Evolutionary conservation across 371 early-diverging fungal genomes (phyloP).

Genomic region (Mortierella sp.): DNA sequence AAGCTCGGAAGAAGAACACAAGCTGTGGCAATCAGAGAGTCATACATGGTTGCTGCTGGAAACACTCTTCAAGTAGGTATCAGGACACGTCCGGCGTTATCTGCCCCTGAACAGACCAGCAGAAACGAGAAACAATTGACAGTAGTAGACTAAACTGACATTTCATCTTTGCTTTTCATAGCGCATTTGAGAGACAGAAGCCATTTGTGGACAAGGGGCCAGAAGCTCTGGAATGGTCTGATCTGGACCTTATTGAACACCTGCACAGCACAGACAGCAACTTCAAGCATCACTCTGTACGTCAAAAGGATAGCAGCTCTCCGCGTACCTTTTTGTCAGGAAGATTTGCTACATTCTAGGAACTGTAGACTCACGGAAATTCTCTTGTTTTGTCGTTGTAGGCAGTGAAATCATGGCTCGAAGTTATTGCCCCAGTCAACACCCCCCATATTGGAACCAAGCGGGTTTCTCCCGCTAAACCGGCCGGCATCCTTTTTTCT

Average conservation of each 20-base stretch:
- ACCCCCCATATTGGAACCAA: slow-evolving; percentile 21
- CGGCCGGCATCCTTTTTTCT: slow-evolving; percentile 17
- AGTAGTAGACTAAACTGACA: neutral
- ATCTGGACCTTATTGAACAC: slow-evolving; percentile 43
- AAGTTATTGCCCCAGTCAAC: slow-evolving; percentile 40
- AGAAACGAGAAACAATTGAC: neutral
- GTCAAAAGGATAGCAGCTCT: neutral
- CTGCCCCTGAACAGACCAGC: too few species aligned
- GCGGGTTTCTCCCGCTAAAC: neutral
- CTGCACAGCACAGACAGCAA: slow-evolving; percentile 33
- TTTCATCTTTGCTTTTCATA: neutral
- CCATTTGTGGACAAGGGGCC: slow-evolving; percentile 32
- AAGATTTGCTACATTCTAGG: neutral
- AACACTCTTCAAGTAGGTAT: slow-evolving; percentile 36
- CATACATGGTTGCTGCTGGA: slow-evolving; percentile 48
- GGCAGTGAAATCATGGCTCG: slow-evolving; percentile 56
- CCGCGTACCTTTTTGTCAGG: too few species aligned
- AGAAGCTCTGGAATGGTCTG: slow-evolving; percentile 42
- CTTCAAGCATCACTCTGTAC: slow-evolving; percentile 45
- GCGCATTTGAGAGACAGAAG: slow-evolving; percentile 29
- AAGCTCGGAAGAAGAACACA: slow-evolving; percentile 35
- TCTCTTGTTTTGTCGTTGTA: neutral
- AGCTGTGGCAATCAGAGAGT: slow-evolving; percentile 49
- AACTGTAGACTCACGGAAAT: neutral
- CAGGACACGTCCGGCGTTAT: neutral